Evolutionary conservation across 2,329 filamentous ascomycete genomes (phyloP), one percentile per base, ranked within the genome.

Genomic region (Monilinia polystroma): DNA sequence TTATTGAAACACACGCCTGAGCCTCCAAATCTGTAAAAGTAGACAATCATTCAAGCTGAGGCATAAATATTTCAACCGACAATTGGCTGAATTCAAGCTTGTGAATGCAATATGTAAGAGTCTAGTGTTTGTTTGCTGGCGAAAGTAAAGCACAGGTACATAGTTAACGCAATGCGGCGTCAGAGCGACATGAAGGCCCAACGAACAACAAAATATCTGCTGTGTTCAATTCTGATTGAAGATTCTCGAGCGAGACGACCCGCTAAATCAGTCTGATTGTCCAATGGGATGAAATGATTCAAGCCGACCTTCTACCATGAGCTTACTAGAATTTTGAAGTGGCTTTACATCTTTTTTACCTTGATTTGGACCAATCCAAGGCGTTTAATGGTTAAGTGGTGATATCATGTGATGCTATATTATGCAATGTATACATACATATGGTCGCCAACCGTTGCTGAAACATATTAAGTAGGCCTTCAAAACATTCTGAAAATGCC

Each of bases 381-480:
- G 16, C 43, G 49, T 59, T 18, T 12, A 53, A 60, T 26, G 43
- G 2, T 18, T 8, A 11, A 35, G 16, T 38, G 11, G n/a, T 8
- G 26, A 51, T 23, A 26, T 29, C 57, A 60, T 60, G 57, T 60
- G 53, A 59, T 59, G 54, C 35, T 54, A 45, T 62, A 14, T 23
- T 45, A 60, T 60, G 63, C 45, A 26, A 54, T 53, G 64, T 54
- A 60, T 23, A 23, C 23, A 23, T 60, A 4, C 41, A 14, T 6
- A 58, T 49, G 57, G 57, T 45, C 51, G 23, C 20, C 52, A 55
- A 51, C 56, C 45, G 57, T 41, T 64, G 47, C 56, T 69, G 68
- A 69, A 69, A 69, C 68, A 64, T 67, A 29, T 59, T 69, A 59
- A 68, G 63, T 55, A 52, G 53, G 60, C 64, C 66, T 38, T 55